Base-by-base conservation (phyloP, 192 early-diverging fungal species). In the Globomyces pollinis-pini region DNA sequence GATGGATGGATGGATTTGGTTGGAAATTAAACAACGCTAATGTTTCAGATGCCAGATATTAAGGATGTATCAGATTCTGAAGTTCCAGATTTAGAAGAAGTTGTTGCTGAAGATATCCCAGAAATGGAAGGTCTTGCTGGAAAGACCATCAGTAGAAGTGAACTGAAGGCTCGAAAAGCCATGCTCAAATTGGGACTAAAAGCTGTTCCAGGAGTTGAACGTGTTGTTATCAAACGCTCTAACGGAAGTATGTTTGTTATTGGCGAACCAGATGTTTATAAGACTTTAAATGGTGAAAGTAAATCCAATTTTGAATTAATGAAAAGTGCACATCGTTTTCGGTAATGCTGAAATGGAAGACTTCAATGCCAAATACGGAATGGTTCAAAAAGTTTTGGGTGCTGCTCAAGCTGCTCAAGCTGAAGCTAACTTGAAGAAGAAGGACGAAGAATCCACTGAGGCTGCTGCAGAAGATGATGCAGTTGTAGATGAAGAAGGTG, bases 101-200 rank as follows among this genome's bases (percentile, higher is more conserved):
- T 13, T 8, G 13, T 36, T 5, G 35, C 13, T 8, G 35, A 36
- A 36, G 6, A 36, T 8, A 5, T 8, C 35, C 13, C 13, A 23
- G 51, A 53, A 11, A 23, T 52, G 24, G n/a, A 5, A 5, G 18
- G 5, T 5, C 7, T 52, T 5, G 69, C 47, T 36, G 69, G 59
- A 47, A 69, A 60, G 57, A 59, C 45, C 58, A 88, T 89, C 74
- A 84, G 78, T 75, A 87, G 87, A 56, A 80, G 83, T 60, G 94
- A 98, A 79, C 87, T 86, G 78, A 96, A 98, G 88, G 93, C 95
- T 47, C 86, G 96, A 69, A 96, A 98, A 86, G 91, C 91, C 38
- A 78, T 98, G 71, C 72, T 77, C 66, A 90, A 91, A 81, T 84
- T 89, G 67, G 94, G 94, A 55, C 81, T 98, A 42, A 84, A 90